Conservation (phyloP, 179 eudicot genomes). For the Heliamphora pulchella region DNA sequence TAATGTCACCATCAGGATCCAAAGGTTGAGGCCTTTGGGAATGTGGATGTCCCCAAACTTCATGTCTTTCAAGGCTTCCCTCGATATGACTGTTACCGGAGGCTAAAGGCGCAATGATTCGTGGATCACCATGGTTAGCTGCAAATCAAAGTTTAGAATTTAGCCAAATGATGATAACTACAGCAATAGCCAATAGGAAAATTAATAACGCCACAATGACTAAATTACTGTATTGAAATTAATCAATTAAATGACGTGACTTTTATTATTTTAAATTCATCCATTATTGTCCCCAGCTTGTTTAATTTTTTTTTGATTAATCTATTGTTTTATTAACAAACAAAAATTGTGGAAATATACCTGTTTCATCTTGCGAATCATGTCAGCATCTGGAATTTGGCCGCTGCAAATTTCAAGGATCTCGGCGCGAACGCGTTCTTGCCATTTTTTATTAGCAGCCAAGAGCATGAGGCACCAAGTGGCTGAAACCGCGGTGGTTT, state of each 20-base stretch:
- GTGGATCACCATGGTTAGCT: slow-evolving; percentile 35
- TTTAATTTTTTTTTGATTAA: too few species aligned
- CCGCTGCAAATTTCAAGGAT: slow-evolving; percentile 19
- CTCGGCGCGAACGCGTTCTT: slow-evolving; percentile 36
- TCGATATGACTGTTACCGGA: slow-evolving; percentile 19
- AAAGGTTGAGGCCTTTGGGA: slow-evolving; percentile 35
- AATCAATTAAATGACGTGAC: not conserved
- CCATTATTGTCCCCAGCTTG: too few species aligned
- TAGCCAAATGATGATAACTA: not conserved
- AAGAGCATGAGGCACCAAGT: slow-evolving; percentile 52
- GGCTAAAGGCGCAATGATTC: slow-evolving; percentile 37
- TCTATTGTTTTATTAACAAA: too few species aligned
- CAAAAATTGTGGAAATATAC: slow-evolving; percentile 14
- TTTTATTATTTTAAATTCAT: not conserved
- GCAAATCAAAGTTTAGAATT: not conserved
- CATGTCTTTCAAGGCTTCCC: slow-evolving; percentile 30
- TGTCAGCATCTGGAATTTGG: slow-evolving; percentile 31
- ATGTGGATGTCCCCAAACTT: slow-evolving; percentile 26
- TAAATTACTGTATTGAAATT: not conserved
- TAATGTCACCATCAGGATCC: slow-evolving; percentile 16
- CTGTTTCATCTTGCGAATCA: slow-evolving; percentile 43
- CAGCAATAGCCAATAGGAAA: not conserved
- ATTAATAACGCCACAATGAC: not conserved
- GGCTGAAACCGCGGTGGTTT: slow-evolving; percentile 43
- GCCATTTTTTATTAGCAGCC: slow-evolving; percentile 56